Evolutionary conservation across 257 asterid genomes (phyloP), one percentile per base, ranked within the genome.

Genomic region (Primulina tabacum): DNA sequence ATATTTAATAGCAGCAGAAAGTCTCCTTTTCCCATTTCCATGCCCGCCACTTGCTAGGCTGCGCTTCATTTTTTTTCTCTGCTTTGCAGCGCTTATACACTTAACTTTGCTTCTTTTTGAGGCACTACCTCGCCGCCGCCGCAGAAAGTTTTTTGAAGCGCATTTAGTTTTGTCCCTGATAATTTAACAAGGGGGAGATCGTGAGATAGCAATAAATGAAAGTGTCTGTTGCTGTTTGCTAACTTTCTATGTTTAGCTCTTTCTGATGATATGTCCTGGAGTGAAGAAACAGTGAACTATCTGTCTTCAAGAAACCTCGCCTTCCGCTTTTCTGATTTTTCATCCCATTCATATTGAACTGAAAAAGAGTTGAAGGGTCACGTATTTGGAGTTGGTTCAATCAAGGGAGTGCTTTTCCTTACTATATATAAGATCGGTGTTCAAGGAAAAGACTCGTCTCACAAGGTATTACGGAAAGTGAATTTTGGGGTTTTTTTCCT

Each of bases 61-160:
- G 74, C 21, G 30, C 47, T 5, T 17, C 17, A 14, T 20, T 68
- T 6, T 17, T 14, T n/a, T 43, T 59, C 18, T 5, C 62, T 56
- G 55, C 40, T 65, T 52, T 47, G 72, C 33, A 65, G 11, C 72
- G 34, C 38, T 24, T 17, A 16, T 30, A 34, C 5, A 60, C 8
- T 60, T 3, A 69, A 30, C 18, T 38, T 79, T 26, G 71, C 73
- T 72, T 47, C 83, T 76, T 75, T 79, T 50, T 50, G 57, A 78
- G 76, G 83, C 73, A 50, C 71, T 34, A 32, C 57, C 81, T 55
- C 78, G 83, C 76, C 73, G 80, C 80, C 79, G 73, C 81, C 68
- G 77, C 75, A 56, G 73, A 29, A 34, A 50, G 35, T 78, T 60
- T 61, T 28, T 43, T 67, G 67, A 61, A 37, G 61, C 68, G 75